These are phyloP conservation scores for Vitis hybrid DNA, from an alignment of 177 flowering plant species.

Conservation along the genomic window DNA sequence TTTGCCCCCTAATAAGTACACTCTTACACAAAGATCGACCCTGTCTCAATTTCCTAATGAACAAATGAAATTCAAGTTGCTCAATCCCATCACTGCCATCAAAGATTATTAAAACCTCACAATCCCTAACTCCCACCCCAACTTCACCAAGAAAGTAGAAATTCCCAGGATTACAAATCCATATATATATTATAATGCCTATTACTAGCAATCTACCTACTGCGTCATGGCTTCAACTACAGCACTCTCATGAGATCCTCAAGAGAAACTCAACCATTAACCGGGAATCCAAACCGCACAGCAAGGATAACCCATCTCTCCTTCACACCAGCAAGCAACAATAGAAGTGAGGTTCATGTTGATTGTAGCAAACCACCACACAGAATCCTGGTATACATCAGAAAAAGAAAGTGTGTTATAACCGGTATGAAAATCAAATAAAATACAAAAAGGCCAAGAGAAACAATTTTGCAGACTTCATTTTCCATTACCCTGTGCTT, in stretches of 20 bases:
- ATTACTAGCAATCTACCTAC: slow-evolving; percentile 18
- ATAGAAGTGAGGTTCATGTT: too few relatives aligned
- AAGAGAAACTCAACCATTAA: slow-evolving; percentile 4
- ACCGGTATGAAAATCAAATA: too few relatives aligned
- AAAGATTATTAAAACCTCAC: not conserved
- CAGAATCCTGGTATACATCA: too few relatives aligned
- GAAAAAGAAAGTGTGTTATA: too few relatives aligned
- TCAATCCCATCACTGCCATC: slow-evolving; percentile 2
- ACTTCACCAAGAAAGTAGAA: not conserved
- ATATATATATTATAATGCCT: slow-evolving; percentile 2
- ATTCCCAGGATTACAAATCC: not conserved
- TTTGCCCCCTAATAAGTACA: not conserved
- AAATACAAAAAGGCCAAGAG: too few relatives aligned
- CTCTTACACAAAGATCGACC: slow-evolving; percentile 7
- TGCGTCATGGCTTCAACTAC: slow-evolving; percentile 16
- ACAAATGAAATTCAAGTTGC: not conserved
- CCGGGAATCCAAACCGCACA: slow-evolving; percentile 16
- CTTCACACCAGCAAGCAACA: too few relatives aligned
- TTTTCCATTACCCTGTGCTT: too few relatives aligned
- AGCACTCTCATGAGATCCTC: slow-evolving; percentile 4
- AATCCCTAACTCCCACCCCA: slow-evolving; percentile 1
- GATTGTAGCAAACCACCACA: too few relatives aligned
- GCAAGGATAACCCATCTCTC: not conserved
- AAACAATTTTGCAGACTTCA: too few relatives aligned
- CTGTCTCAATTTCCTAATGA: slow-evolving; percentile 1